Conservation (phyloP, 768 basidiomycete species). For the Suillus plorans region DNA sequence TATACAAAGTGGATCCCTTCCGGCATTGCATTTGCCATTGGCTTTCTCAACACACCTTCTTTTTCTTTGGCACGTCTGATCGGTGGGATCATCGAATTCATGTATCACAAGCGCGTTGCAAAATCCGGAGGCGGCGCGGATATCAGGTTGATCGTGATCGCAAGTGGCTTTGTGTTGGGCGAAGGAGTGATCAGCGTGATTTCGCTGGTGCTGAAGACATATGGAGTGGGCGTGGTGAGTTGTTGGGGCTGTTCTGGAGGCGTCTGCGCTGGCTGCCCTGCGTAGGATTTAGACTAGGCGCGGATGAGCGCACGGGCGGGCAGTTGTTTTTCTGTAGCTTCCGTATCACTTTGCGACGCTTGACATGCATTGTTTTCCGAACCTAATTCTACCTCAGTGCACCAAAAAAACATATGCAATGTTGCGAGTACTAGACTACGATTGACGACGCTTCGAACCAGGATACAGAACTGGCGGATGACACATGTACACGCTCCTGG, state of each 20-base stretch:
- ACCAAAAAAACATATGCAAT: not conserved
- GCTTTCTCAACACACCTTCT: conserved; percentile 93
- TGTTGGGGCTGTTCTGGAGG: conserved; percentile 88
- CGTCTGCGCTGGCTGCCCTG: conserved; percentile 67
- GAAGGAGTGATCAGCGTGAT: conserved; percentile 90
- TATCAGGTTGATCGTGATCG: conserved; percentile 81
- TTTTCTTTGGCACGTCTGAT: conserved; percentile 91
- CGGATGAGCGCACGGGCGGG: not conserved
- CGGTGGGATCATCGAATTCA: conserved; percentile 80
- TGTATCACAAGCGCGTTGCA: conserved; percentile 55
- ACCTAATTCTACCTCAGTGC: not conserved
- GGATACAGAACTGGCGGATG: not conserved
- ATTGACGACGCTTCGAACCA: not conserved
- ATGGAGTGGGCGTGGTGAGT: conserved; percentile 71
- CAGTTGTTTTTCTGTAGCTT: not conserved
- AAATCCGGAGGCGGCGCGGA: conserved; percentile 51
- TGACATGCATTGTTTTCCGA: too few relatives aligned
- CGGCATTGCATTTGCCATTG: conserved; percentile 92
- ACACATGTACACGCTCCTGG: not conserved
- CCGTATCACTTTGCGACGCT: not conserved
- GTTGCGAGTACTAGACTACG: not conserved
- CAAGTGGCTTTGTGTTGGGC: conserved; percentile 94
- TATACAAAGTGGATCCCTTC: conserved; percentile 85
- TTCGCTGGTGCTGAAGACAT: conserved; percentile 69
- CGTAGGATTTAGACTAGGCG: conserved; percentile 18